phyloP scores from a whole-genome alignment of 2,329 filamentous ascomycete genomes.

The Thielaviopsis euricoi region DNA sequence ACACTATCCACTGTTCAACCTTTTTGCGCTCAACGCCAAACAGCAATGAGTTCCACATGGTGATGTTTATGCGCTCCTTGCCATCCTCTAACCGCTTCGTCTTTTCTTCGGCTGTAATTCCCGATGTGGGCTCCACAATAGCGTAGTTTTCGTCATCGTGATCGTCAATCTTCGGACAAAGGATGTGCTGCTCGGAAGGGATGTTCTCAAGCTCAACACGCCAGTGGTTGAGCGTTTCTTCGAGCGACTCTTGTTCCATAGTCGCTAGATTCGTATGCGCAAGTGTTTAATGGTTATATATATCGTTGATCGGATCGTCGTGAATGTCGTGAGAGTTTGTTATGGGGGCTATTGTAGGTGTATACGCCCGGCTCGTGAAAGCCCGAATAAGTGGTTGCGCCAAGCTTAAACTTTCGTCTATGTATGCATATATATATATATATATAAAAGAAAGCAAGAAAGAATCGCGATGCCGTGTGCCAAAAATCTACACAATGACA shows the following conservation, averaged over 20 bases:
- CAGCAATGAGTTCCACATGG: conserved; percentile 52
- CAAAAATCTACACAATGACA: background rate
- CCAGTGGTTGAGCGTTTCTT: conserved; percentile 26
- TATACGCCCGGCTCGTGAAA: background rate
- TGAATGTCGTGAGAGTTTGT: background rate
- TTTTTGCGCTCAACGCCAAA: conserved; percentile 48
- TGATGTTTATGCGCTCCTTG: conserved; percentile 39
- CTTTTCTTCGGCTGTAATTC: conserved; percentile 34
- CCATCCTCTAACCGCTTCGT: conserved; percentile 36
- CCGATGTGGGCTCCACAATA: conserved; percentile 27
- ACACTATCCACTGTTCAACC: conserved; percentile 40
- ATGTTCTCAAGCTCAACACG: conserved; percentile 28
- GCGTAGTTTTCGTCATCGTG: conserved; percentile 48
- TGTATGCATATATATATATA: too few species aligned
- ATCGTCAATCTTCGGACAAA: conserved; percentile 48
- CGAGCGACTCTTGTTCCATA: conserved; percentile 22
- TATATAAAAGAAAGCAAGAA: background rate
- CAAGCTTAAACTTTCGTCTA: background rate
- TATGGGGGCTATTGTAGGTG: background rate
- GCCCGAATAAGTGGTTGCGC: background rate
- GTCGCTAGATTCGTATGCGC: conserved; percentile 9
- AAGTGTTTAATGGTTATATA: background rate
- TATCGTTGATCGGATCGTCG: background rate
- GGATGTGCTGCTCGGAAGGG: conserved; percentile 40
- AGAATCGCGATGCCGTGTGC: background rate